phyloP scores from a whole-genome alignment of 345 rosid species.

The Pelargonium nanum region DNA sequence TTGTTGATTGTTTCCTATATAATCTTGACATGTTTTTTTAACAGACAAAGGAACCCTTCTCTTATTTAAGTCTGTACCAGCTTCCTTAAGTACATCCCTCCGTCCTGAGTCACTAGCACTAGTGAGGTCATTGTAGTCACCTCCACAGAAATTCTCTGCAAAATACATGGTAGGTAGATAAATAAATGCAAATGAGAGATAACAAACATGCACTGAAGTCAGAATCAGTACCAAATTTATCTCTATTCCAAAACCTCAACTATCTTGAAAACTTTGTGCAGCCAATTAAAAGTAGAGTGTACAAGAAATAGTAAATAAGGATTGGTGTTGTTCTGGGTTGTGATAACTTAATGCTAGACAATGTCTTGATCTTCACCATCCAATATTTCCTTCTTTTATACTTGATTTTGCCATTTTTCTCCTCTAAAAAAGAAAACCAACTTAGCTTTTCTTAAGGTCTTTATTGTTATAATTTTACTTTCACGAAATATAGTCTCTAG shows the following conservation, averaged over 20 bases:
- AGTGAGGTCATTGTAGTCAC: constrained; percentile 44
- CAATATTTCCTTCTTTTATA: background rate
- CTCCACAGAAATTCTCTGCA: constrained; percentile 56
- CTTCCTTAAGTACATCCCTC: constrained; percentile 40
- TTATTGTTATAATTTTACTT: background rate
- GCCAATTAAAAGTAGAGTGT: no score
- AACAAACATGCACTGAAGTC: background rate
- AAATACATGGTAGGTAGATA: constrained; percentile 5
- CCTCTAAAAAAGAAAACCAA: background rate
- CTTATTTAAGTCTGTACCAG: constrained; percentile 32
- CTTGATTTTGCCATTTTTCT: background rate
- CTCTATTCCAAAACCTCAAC: background rate
- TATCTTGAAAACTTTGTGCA: background rate
- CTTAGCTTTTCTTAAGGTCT: no score
- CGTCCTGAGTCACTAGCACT: constrained; percentile 36
- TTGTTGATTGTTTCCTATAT: constrained; percentile 26
- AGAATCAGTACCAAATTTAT: background rate
- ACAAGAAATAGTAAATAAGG: background rate
- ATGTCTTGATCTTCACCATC: background rate
- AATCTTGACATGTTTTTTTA: constrained; percentile 33
- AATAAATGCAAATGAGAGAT: background rate
- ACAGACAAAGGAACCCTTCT: constrained; percentile 47
- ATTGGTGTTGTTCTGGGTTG: background rate
- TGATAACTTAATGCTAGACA: background rate
- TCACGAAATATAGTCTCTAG: background rate